Conservation (phyloP, 345 rosid genomes). For the Murraya koenigii region DNA sequence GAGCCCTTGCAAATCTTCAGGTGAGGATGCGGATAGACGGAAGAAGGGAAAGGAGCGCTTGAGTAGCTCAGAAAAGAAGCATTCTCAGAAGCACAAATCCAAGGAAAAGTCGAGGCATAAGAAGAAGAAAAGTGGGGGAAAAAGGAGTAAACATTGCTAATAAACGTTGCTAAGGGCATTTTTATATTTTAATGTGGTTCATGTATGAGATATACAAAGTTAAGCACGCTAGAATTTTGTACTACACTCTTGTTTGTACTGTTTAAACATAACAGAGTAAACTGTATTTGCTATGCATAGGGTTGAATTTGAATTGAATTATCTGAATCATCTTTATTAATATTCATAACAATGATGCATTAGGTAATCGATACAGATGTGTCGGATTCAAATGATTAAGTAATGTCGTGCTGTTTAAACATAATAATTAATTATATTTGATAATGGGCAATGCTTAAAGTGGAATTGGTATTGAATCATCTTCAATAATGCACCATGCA, state of each 20-base stretch:
- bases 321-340: too few relatives aligned
- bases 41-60: conserved; percentile 30
- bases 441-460: background rate
- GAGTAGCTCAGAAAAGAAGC: conserved; percentile 42
- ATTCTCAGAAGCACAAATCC: conserved; percentile 43
- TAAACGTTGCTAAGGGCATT: conserved; percentile 10
- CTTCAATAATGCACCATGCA: too few relatives aligned
- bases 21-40: conserved; percentile 19
- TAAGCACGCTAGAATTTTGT: background rate
- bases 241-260: background rate
- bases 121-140: conserved; percentile 39
- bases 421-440: background rate
- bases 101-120: conserved; percentile 39
- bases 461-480: background rate
- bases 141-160: conserved; percentile 31
- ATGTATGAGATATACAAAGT: background rate
- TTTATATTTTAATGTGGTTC: background rate
- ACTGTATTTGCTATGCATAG: too few relatives aligned
- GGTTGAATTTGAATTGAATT: too few relatives aligned
- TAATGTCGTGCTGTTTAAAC: background rate
- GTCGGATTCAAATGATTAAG: background rate
- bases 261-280: background rate
- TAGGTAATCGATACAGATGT: too few relatives aligned
- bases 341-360: too few relatives aligned
- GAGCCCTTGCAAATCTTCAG: conserved; percentile 28